phyloP scores from a whole-genome alignment of 164 flowering plant genomes.

The Piper betle region DNA sequence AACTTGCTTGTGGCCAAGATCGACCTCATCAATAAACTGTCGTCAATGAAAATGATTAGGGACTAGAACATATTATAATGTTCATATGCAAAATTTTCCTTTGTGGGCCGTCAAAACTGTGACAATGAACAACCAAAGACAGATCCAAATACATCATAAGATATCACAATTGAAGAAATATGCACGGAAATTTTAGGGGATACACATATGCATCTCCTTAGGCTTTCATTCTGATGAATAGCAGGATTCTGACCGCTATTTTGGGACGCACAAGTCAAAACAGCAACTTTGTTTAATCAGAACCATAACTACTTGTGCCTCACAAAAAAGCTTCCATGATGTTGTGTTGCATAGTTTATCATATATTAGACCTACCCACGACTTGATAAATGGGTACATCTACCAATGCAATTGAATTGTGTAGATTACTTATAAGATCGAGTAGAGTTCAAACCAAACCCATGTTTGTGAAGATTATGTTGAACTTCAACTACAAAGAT shows the following conservation, averaged over 20 bases:
- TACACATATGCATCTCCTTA: too few relatives aligned
- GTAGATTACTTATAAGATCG: too few relatives aligned
- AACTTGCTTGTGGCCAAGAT: neutral
- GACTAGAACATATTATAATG: too few relatives aligned
- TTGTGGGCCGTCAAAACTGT: neutral
- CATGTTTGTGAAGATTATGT: too few relatives aligned
- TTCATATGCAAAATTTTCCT: neutral
- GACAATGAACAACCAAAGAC: neutral
- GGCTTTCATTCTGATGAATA: neutral
- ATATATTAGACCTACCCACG: too few relatives aligned
- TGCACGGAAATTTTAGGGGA: too few relatives aligned
- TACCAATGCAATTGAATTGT: too few relatives aligned
- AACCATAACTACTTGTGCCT: neutral
- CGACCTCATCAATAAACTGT: neutral
- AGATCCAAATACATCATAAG: neutral
- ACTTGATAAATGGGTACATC: too few relatives aligned
- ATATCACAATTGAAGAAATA: neutral
- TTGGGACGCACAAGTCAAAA: neutral
- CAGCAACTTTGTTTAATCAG: neutral
- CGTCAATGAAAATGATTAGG: neutral
- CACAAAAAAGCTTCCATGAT: neutral
- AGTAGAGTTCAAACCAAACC: too few relatives aligned
- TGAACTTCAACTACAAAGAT: too few relatives aligned
- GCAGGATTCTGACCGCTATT: neutral
- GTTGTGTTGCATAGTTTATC: too few relatives aligned